phyloP scores from a whole-genome alignment of 371 early-diverging fungal genomes.

The Mycotypha africana region DNA sequence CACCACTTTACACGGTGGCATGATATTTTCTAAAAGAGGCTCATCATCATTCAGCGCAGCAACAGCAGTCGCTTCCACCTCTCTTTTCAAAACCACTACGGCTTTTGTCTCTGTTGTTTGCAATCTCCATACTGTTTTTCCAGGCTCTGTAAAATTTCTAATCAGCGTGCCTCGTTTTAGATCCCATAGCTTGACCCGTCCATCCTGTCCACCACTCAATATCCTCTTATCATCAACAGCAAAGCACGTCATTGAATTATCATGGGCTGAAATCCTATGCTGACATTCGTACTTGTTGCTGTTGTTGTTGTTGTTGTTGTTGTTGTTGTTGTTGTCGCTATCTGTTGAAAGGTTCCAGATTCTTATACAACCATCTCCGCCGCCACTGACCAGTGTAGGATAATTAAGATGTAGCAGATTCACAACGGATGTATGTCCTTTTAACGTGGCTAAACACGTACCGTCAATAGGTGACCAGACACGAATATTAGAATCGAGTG shows the following conservation, averaged over 20 bases:
- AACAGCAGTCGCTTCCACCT: too few species aligned
- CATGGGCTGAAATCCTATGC: constrained; percentile 68
- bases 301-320: too few species aligned
- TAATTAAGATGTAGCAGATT: constrained; percentile 58
- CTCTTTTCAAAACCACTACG: constrained; percentile 48
- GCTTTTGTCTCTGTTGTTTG: constrained; percentile 52
- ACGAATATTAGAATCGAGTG: constrained; percentile 67
- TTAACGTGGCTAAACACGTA: constrained; percentile 43
- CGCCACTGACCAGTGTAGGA: constrained; percentile 71
- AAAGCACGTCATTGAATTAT: constrained; percentile 79
- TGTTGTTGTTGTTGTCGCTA: too few species aligned
- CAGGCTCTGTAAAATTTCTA: constrained; percentile 55
- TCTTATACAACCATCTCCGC: constrained; percentile 80
- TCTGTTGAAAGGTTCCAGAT: constrained; percentile 72
- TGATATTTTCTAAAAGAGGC: too few species aligned
- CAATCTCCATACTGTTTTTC: constrained; percentile 53
- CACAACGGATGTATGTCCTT: constrained; percentile 81
- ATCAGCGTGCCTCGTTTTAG: constrained; percentile 63
- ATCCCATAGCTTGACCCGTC: constrained; percentile 81
- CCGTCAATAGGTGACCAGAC: constrained; percentile 64
- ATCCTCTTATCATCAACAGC: constrained; percentile 75
- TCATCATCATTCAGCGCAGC: too few species aligned
- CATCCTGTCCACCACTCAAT: constrained; percentile 80
- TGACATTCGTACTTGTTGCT: constrained; percentile 45
- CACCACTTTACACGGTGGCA: too few species aligned